Conservation (phyloP, 164 flowering plant genomes). For the Hamamelis virginiana region DNA sequence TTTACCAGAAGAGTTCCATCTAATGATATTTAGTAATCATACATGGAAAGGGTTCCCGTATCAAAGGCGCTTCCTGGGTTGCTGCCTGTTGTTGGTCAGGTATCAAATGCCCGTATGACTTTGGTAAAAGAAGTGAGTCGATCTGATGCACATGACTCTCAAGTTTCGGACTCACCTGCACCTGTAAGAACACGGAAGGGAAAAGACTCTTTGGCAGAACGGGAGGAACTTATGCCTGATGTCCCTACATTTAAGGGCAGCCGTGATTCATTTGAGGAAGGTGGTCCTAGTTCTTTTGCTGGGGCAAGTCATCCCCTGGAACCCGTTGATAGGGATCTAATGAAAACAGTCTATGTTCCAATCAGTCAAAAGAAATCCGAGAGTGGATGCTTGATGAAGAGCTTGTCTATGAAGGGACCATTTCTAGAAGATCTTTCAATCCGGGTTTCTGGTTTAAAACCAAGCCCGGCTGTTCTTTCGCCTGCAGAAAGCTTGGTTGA, state of each 20-base stretch:
- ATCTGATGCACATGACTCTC: constrained; percentile 26
- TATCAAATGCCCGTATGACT: constrained; percentile 18
- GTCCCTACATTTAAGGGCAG: constrained; percentile 41
- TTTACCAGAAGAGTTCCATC: constrained; percentile 14
- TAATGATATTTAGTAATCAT: constrained; percentile 29
- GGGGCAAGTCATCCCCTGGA: constrained; percentile 91
- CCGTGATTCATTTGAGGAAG: constrained; percentile 56
- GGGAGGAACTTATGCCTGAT: constrained; percentile 46
- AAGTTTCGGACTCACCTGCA: constrained; percentile 24
- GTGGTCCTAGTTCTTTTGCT: constrained; percentile 54
- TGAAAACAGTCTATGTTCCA: constrained; percentile 66
- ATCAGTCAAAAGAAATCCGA: constrained; percentile 58
- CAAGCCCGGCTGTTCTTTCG: constrained; percentile 36
- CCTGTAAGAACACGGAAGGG: constrained; percentile 52
- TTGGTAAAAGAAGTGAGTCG: constrained; percentile 22
- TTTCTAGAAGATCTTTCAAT: constrained; percentile 61
- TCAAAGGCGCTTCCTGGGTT: constrained; percentile 32
- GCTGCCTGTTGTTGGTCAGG: constrained; percentile 19
- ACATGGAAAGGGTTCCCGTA: constrained; percentile 58
- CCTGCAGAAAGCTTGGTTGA: constrained; percentile 63
- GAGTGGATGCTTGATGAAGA: constrained; percentile 58
- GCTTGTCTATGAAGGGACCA: constrained; percentile 69
- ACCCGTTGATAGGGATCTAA: constrained; percentile 71
- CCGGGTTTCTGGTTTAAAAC: constrained; percentile 44
- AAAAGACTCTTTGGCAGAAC: constrained; percentile 39